Conservation (phyloP, 2,329 filamentous ascomycete genomes). For the Lasiodiplodia citricola region DNA sequence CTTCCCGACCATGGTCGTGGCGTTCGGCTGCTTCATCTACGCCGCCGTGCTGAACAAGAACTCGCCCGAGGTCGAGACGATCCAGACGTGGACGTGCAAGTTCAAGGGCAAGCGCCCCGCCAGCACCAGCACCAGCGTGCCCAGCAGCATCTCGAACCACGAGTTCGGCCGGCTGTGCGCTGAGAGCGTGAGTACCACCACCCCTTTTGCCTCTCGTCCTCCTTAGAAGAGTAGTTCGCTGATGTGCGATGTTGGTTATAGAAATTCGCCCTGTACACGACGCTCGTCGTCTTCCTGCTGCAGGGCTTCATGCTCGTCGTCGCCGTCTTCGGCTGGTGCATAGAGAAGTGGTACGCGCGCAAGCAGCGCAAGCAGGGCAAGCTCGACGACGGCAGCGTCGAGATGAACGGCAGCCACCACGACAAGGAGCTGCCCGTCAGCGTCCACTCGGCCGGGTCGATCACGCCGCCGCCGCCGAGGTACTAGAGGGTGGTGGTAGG, state of each 20-base stretch:
- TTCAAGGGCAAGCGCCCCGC: slow-evolving; percentile 37
- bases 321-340: slow-evolving; percentile 43
- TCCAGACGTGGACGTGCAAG: slow-evolving; percentile 49
- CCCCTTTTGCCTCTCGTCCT: neutral
- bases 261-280: slow-evolving; percentile 53
- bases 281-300: slow-evolving; percentile 48
- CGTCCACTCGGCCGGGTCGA: slow-evolving; percentile 2
- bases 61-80: slow-evolving; percentile 42
- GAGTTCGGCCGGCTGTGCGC: slow-evolving; percentile 47
- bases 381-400: slow-evolving; percentile 25
- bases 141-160: slow-evolving; percentile 39
- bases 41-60: slow-evolving; percentile 44
- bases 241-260: slow-evolving; percentile 26
- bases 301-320: slow-evolving; percentile 41
- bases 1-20: slow-evolving; percentile 44
- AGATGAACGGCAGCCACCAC: slow-evolving; percentile 24
- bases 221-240: neutral
- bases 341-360: slow-evolving; percentile 44
- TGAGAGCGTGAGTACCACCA: slow-evolving; percentile 42
- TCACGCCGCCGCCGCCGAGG: slow-evolving; percentile 12
- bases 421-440: slow-evolving; percentile 9
- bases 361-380: slow-evolving; percentile 39
- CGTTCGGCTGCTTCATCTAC: slow-evolving; percentile 49
- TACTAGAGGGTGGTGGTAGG: neutral
- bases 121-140: slow-evolving; percentile 29